phyloP scores from a whole-genome alignment of 2,329 filamentous ascomycete species.

The Talaromyces albobiverticillius region DNA sequence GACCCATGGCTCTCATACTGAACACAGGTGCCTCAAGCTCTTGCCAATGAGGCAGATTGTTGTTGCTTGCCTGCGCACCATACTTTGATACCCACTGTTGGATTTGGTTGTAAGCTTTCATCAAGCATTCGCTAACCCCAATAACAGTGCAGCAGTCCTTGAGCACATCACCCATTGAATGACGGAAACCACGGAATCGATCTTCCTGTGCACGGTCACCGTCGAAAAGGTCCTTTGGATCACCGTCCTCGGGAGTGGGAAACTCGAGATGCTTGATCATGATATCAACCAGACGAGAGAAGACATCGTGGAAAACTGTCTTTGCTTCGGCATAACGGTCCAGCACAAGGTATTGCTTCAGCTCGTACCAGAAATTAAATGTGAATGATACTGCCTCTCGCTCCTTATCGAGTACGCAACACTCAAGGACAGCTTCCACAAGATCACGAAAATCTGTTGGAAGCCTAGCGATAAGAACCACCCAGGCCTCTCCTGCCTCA shows the following conservation, averaged over 20 bases:
- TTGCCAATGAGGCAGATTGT: conserved; percentile 89
- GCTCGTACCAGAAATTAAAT: conserved; percentile 96
- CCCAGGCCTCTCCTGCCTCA: conserved; percentile 92
- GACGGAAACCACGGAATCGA: conserved; percentile 93
- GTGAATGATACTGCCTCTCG: conserved; percentile 90
- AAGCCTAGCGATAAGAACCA: conserved; percentile 82
- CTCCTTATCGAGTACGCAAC: conserved; percentile 80
- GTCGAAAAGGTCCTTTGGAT: conserved; percentile 78
- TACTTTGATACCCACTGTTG: conserved; percentile 85
- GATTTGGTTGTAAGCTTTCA: conserved; percentile 82
- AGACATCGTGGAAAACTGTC: conserved; percentile 73
- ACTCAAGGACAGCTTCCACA: conserved; percentile 90
- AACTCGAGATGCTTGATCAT: conserved; percentile 89
- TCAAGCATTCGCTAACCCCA: conserved; percentile 84
- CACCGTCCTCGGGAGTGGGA: conserved; percentile 71
- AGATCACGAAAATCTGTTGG: conserved; percentile 77
- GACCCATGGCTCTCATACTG: conserved; percentile 90
- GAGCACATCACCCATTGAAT: conserved; percentile 95
- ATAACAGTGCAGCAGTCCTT: conserved; percentile 98
- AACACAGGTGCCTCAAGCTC: conserved; percentile 93
- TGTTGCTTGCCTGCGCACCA: conserved; percentile 68
- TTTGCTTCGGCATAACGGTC: conserved; percentile 85
- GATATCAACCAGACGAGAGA: conserved; percentile 85
- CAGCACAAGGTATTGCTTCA: conserved; percentile 92
- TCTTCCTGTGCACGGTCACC: conserved; percentile 95